A percentile compares a stretch with the other conserved stretches of the same genome.
Evolutionary conservation across 2,329 filamentous ascomycete genomes (phyloP).

Genomic region (Dryadomyces sulphureus): DNA sequence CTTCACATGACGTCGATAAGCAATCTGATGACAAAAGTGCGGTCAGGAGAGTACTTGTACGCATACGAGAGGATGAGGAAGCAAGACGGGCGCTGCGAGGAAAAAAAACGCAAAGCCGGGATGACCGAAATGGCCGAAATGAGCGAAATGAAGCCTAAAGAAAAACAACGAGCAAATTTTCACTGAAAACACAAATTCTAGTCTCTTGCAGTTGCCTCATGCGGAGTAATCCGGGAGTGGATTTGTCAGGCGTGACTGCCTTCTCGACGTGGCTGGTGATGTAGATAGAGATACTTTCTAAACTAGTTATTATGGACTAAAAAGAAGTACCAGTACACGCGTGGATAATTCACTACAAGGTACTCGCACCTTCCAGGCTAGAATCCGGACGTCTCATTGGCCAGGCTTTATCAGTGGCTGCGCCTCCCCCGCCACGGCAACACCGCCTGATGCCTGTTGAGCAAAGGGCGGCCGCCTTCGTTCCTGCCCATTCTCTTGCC

Average conservation of each 20-base stretch:
- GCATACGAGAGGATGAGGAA: not conserved
- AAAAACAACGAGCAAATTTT: not conserved
- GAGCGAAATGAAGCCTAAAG: not conserved
- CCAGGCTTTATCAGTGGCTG: conserved; percentile 3
- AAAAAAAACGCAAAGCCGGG: not conserved
- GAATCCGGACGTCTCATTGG: conserved; percentile 6
- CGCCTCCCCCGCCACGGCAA: conserved; percentile 5
- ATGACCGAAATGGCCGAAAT: too few relatives aligned
- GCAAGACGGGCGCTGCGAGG: too few relatives aligned
- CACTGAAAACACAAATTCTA: not conserved
- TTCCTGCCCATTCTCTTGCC: conserved; percentile 8
- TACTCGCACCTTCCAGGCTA: conserved; percentile 8
- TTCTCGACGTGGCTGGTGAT: too few relatives aligned
- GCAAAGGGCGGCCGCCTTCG: conserved; percentile 6
- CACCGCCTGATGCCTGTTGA: conserved; percentile 5
- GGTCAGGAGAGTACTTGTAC: not conserved
- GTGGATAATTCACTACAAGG: conserved; percentile 5
- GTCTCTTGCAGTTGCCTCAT: not conserved
- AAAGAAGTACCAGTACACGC: conserved; percentile 1
- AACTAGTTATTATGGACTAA: too few relatives aligned
- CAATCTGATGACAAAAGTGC: not conserved
- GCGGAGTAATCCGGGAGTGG: conserved; percentile 1
- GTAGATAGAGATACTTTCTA: too few relatives aligned
- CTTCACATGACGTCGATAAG: conserved; percentile 1
- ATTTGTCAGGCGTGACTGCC: too few relatives aligned